Conservation (phyloP, 805 yeast species). For the Kodamaea kaohsiungensis region DNA sequence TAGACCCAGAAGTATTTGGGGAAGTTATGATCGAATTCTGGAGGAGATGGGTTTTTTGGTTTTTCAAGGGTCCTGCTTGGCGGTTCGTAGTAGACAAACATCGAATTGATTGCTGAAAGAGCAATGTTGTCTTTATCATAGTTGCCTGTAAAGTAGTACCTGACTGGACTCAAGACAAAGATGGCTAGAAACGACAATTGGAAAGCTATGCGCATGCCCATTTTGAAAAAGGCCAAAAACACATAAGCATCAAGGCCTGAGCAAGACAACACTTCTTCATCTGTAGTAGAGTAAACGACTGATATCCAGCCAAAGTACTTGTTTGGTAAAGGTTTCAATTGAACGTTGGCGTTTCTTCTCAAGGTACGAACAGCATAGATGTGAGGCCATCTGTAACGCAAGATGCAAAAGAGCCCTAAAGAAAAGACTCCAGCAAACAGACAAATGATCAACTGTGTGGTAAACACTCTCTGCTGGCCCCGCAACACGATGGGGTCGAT, state of each 20-base stretch:
- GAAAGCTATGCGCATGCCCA: slow-evolving; percentile 25
- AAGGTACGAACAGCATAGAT: slow-evolving; percentile 57
- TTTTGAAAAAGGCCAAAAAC: slow-evolving; percentile 40
- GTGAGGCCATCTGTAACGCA: slow-evolving; percentile 56
- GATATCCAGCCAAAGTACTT: slow-evolving; percentile 27
- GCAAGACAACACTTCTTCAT: slow-evolving; percentile 24
- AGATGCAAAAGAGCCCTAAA: slow-evolving; percentile 50
- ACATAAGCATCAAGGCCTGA: slow-evolving; percentile 35
- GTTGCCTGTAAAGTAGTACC: slow-evolving; percentile 43
- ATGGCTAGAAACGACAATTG: slow-evolving; percentile 25
- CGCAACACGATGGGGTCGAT: slow-evolving; percentile 39
- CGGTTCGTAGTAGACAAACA: slow-evolving; percentile 7
- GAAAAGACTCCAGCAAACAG: slow-evolving; percentile 46
- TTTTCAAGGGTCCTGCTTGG: slow-evolving; percentile 3
- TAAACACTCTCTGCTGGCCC: slow-evolving; percentile 58
- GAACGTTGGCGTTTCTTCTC: slow-evolving; percentile 37
- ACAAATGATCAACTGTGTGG: slow-evolving; percentile 54
- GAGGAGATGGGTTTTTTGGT: slow-evolving; percentile 13
- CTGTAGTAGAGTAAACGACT: slow-evolving; percentile 25
- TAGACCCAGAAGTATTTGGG: slow-evolving; percentile 52
- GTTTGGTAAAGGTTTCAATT: slow-evolving; percentile 45
- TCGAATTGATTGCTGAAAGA: slow-evolving; percentile 7
- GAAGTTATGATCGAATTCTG: slow-evolving; percentile 36
- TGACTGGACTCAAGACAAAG: slow-evolving; percentile 36
- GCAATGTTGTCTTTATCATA: slow-evolving; percentile 39